Evolutionary conservation across 345 rosid genomes (phyloP).

Genomic region (Aurinia saxatilis): DNA sequence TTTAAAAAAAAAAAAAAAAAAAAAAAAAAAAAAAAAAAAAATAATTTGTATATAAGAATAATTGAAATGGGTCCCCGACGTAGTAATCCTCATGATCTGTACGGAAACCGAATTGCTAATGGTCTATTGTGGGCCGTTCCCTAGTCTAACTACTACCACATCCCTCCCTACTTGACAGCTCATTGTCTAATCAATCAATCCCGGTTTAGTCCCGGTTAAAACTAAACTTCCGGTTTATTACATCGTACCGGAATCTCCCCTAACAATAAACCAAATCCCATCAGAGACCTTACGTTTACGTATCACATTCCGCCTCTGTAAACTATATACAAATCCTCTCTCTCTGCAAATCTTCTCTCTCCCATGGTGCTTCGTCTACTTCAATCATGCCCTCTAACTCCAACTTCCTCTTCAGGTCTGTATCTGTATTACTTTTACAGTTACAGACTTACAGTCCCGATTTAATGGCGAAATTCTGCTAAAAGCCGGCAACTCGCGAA

Average conservation of each 20-base stretch:
- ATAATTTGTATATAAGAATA: neutral
- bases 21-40: neutral
- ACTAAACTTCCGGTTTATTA: neutral
- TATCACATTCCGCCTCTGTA: neutral
- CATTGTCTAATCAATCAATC: neutral
- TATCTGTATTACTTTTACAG: no score
- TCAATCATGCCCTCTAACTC: constrained; percentile 33
- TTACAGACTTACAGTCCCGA: no score
- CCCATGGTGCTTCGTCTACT: constrained; percentile 32
- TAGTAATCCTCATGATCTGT: constrained; percentile 8
- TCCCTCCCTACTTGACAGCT: constrained; percentile 4
- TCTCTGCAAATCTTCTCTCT: constrained; percentile 22
- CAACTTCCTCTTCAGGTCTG: constrained; percentile 23
- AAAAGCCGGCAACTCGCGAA: neutral
- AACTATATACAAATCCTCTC: constrained; percentile 13
- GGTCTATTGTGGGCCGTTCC: constrained; percentile 18
- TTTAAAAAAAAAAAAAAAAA: no score
- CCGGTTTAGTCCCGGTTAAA: constrained; percentile 4
- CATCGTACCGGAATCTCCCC: neutral
- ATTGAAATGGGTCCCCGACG: neutral
- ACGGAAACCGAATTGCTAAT: constrained; percentile 15
- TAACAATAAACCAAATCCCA: constrained; percentile 19
- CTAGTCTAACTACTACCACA: neutral
- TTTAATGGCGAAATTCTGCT: neutral
- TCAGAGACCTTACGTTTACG: constrained; percentile 8